Evolutionary conservation across 2,329 filamentous ascomycete genomes (phyloP).

Genomic region (Lachnellula subtilissima): DNA sequence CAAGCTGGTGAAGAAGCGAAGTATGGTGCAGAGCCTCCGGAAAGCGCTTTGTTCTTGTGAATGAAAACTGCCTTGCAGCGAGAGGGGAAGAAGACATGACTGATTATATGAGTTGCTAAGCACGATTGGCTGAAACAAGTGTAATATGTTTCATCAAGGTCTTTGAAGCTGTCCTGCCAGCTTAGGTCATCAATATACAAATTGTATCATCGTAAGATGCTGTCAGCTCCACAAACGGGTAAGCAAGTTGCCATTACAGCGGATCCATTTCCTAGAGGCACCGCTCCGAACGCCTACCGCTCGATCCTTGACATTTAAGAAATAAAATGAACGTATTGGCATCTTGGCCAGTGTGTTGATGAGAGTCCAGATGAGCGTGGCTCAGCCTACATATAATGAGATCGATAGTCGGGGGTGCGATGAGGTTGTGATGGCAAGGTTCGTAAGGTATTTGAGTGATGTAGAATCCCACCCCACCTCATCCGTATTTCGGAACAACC

Average conservation of each 20-base stretch:
- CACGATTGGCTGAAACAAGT: too few species aligned
- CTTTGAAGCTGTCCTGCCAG: too few species aligned
- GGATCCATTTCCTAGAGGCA: neutral
- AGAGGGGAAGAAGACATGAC: too few species aligned
- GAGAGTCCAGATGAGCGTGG: neutral
- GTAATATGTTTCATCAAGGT: too few species aligned
- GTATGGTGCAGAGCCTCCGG: too few species aligned
- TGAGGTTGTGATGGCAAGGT: neutral
- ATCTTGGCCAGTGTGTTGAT: neutral
- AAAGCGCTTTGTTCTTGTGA: too few species aligned
- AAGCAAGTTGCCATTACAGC: neutral
- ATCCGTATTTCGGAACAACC: neutral
- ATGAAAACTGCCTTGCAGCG: too few species aligned
- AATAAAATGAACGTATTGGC: neutral
- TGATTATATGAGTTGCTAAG: too few species aligned
- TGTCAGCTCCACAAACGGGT: too few species aligned
- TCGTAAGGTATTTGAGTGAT: neutral
- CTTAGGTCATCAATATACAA: too few species aligned
- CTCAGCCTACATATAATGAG: neutral
- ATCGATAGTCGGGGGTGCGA: neutral
- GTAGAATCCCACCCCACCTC: neutral
- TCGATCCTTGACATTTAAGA: neutral
- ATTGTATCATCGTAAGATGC: too few species aligned
- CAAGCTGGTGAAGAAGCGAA: too few species aligned
- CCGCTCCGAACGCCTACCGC: neutral